Percentiles rank a stretch among this genome's conserved stretches.
Conservation (phyloP, 2,329 filamentous ascomycete species). For the Colletotrichum lini region DNA sequence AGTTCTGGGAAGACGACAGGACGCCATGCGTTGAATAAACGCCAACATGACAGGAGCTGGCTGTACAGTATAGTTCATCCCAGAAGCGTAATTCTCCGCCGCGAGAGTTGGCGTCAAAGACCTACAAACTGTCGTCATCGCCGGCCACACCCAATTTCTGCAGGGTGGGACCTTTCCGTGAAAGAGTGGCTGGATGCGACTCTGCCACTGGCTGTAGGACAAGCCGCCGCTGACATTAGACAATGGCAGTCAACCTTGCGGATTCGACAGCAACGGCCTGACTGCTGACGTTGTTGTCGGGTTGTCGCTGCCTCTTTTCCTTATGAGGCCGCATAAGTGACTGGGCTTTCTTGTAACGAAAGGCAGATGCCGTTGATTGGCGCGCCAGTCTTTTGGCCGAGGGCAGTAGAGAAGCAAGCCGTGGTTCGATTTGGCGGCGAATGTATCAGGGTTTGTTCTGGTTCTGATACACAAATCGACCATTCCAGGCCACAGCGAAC, state of each 20-base stretch:
- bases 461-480: conserved; percentile 26
- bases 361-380: neutral
- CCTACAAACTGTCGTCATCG: conserved; percentile 1
- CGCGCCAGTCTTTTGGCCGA: neutral
- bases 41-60: neutral
- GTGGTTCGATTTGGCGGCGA: neutral
- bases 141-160: neutral
- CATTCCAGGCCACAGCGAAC: conserved; percentile 10
- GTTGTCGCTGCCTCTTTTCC: neutral
- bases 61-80: neutral
- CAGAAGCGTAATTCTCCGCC: neutral
- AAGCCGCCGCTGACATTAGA: conserved; percentile 18
- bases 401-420: neutral
- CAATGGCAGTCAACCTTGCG: too few species aligned
- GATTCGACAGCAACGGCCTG: neutral
- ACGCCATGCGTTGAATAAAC: neutral
- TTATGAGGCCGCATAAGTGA: neutral
- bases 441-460: conserved; percentile 9
- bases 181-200: neutral
- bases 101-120: conserved; percentile 1
- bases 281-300: neutral
- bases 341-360: neutral
- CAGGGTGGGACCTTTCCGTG: neutral
- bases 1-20: neutral
- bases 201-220: neutral